These are phyloP conservation scores for Epicoccum nigrum DNA, from an alignment of 2,329 filamentous ascomycete species.

Conservation along the genomic window DNA sequence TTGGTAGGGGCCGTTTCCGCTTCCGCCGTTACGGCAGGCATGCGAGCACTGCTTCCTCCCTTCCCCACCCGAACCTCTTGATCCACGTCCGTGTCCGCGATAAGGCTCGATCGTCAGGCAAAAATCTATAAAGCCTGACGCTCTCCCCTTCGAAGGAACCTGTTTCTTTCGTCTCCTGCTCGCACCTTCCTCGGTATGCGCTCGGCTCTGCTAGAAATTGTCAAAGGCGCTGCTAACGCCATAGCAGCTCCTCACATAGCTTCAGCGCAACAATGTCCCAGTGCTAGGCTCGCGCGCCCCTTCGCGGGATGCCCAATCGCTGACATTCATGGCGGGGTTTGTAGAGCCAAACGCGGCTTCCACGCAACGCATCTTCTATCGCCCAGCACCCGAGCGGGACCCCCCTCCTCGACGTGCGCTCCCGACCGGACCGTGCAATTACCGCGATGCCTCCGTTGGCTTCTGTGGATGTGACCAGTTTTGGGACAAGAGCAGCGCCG, in stretches of 20 bases:
- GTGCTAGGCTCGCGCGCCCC: constrained; percentile 34
- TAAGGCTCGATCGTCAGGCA: constrained; percentile 20
- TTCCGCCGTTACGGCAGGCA: constrained; percentile 7
- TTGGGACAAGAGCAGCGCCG: constrained; percentile 50
- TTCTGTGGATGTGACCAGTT: constrained; percentile 62
- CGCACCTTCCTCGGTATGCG: constrained; percentile 40
- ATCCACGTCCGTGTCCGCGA: constrained; percentile 21
- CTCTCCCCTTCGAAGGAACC: constrained; percentile 13
- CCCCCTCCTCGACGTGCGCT: constrained; percentile 43
- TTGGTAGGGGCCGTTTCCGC: constrained; percentile 13
- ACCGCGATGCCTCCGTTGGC: constrained; percentile 54
- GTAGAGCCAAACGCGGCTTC: constrained; percentile 31
- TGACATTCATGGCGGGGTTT: constrained; percentile 46
- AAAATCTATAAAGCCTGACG: constrained; percentile 23
- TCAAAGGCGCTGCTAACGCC: constrained; percentile 32
- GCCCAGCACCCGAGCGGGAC: constrained; percentile 22
- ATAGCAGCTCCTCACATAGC: constrained; percentile 23
- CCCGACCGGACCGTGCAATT: constrained; percentile 61
- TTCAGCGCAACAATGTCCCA: constrained; percentile 34
- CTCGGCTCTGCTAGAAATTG: constrained; percentile 29
- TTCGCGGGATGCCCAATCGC: constrained; percentile 40
- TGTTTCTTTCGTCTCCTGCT: constrained; percentile 27
- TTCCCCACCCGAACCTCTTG: constrained; percentile 20
- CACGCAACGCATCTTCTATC: constrained; percentile 22
- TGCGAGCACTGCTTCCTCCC: constrained; percentile 20